Base-by-base conservation (phyloP, 225 moss, liverwort and hornwort species). In the Pseudoscleropodium purum region DNA sequence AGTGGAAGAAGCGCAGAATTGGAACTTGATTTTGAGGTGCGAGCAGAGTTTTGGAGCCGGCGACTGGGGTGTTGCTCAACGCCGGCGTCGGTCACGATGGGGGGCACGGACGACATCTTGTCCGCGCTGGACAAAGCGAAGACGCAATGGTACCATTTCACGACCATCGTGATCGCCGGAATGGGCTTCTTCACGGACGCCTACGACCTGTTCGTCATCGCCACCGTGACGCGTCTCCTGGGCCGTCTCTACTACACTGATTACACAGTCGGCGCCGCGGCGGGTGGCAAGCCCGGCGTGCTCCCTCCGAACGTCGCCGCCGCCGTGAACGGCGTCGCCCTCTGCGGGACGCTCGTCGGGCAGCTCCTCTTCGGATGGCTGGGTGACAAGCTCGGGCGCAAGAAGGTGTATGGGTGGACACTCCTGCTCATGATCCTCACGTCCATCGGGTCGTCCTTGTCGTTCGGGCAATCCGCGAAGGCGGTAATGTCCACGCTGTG, bases 311-410 rank as follows among this genome's bases (percentile, higher is more conserved):
- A 94, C 56, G 96, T 97, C 16, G 91, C 94, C 10, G 90, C 91
- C 5, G 96, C 96, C 18, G 95, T 97, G 30, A 88, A 88, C 36
- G 95, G 94, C 67, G 86, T 86, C 30, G 97, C 96, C 36, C 92
- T 97, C 15, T 93, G 91, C 39, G 96, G 97, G 34, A 97, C 97
- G n/a, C 89, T 97, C 8, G 26, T 75, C 7, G 97, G 97, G 37
- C 96, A 96, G 89, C 94, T 97, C 26, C 64, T 95, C 87, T 97
- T 97, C 87, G 97, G 97, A 13, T 96, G 96, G 96, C 88, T 95
- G 36, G 96, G 96, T 5, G 97, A 97, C 88, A 93, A 89, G 90
- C 85, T 94, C 5, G 94, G 94, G 54, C 89, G 94, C 25, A 94
- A 94, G 88, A 92, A 90, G 45, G 94, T 93, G 15, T 94, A 94